Percentiles rank a stretch among this genome's conserved stretches.
phyloP scores from a whole-genome alignment of 75 land plant species.

The Cupressus sempervirens region DNA sequence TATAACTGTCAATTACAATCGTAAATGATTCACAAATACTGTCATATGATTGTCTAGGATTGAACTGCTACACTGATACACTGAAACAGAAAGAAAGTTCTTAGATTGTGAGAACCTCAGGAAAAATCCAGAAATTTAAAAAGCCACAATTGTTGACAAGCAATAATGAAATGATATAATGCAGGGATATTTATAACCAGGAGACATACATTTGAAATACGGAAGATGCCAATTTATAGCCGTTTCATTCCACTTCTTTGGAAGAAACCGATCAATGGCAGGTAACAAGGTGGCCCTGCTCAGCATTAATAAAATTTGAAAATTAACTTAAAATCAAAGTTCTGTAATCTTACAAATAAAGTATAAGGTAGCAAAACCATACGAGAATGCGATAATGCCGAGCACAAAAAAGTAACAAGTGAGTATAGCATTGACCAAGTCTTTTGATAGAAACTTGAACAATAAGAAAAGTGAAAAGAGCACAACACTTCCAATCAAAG shows the following conservation, averaged over 20 bases:
- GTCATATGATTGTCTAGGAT: background rate
- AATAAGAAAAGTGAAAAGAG: constrained; percentile 85
- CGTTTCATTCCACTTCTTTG: constrained; percentile 66
- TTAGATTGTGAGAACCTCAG: background rate
- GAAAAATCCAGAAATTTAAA: background rate
- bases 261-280: constrained; percentile 66
- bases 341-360: background rate
- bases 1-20: background rate
- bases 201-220: constrained; percentile 57
- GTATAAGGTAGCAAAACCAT: constrained; percentile 25
- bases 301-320: constrained; percentile 5
- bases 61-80: background rate
- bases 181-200: background rate
- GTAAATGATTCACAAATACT: background rate
- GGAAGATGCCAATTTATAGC: constrained; percentile 59
- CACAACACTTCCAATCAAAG: constrained; percentile 95
- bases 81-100: background rate
- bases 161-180: background rate
- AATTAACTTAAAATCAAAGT: background rate
- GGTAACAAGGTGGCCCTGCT: constrained; percentile 89
- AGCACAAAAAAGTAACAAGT: constrained; percentile 92
- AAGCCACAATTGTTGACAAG: background rate
- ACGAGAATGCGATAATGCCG: constrained; percentile 92
- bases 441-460: constrained; percentile 96
- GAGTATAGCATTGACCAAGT: constrained; percentile 90